Conservation (phyloP, 257 asterid species). For the Prunella vulgaris region DNA sequence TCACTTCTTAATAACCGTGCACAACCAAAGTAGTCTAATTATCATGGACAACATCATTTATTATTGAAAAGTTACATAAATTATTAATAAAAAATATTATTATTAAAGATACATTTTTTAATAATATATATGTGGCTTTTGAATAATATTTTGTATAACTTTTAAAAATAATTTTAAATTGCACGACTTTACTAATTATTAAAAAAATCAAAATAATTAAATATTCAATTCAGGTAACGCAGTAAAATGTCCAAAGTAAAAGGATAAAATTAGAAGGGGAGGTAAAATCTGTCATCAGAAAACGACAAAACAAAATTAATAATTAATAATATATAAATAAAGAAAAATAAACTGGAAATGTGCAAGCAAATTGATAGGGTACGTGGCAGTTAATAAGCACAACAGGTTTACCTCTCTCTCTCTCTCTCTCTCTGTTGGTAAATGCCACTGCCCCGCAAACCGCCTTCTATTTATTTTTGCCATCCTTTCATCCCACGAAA, state of each 20-base stretch:
- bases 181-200: too few relatives aligned
- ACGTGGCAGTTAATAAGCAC: constrained; percentile 71
- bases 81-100: too few relatives aligned
- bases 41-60: too few relatives aligned
- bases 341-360: background rate
- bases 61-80: too few relatives aligned
- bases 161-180: too few relatives aligned
- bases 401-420: constrained; percentile 32
- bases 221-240: constrained; percentile 13
- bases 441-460: background rate
- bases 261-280: background rate
- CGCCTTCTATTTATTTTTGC: constrained; percentile 24
- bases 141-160: too few relatives aligned
- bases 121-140: too few relatives aligned
- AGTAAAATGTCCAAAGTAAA: constrained; percentile 20
- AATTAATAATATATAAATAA: background rate
- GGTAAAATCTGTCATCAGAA: constrained; percentile 15
- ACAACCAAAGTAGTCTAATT: too few relatives aligned
- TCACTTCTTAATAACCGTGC: too few relatives aligned
- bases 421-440: constrained; percentile 14
- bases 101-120: too few relatives aligned
- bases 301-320: constrained; percentile 29
- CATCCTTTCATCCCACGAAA: constrained; percentile 6
- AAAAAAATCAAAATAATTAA: too few relatives aligned
- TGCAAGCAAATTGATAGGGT: constrained; percentile 28